Conservation (phyloP, 2,329 filamentous ascomycete genomes). For the Fusarium lateritium region DNA sequence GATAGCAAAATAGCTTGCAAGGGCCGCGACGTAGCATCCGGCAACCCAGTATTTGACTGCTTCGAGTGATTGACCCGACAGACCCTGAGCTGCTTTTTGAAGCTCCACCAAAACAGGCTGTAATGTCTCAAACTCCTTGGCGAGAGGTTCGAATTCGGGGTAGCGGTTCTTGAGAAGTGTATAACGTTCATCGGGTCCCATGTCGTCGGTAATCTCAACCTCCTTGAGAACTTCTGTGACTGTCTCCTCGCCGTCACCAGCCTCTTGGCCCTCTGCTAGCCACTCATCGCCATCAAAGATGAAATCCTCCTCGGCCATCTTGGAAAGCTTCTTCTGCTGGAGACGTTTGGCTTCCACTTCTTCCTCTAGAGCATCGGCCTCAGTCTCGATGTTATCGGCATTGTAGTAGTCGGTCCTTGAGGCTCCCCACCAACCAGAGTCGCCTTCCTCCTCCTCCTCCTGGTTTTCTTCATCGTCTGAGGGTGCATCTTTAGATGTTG, state of each 20-base stretch:
- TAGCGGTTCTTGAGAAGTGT: constrained; percentile 85
- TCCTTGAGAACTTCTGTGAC: constrained; percentile 91
- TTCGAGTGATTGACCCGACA: constrained; percentile 67
- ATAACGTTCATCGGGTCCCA: constrained; percentile 80
- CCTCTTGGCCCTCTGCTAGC: constrained; percentile 71
- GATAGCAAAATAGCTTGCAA: constrained; percentile 95
- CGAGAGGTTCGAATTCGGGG: constrained; percentile 91
- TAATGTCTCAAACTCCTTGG: constrained; percentile 82
- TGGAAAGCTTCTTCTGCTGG: constrained; percentile 90
- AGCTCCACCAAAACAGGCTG: constrained; percentile 75
- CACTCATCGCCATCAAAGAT: constrained; percentile 93
- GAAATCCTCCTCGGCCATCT: constrained; percentile 93
- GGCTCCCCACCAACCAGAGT: constrained; percentile 85
- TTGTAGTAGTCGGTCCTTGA: constrained; percentile 94
- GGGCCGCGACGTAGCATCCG: constrained; percentile 86
- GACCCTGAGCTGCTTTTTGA: constrained; percentile 69
- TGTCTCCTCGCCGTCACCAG: constrained; percentile 69
- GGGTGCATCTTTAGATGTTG: constrained; percentile 51
- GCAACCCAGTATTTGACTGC: constrained; percentile 84
- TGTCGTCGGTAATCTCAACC: constrained; percentile 83
- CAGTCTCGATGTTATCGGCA: constrained; percentile 79
- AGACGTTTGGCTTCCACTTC: constrained; percentile 90
- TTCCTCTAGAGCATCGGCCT: constrained; percentile 85
- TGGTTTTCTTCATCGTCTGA: constrained; percentile 70
- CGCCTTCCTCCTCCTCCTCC: constrained; percentile 68